phyloP scores from a whole-genome alignment of 208 protist genomes.

The Leishmania tarentolae region DNA sequence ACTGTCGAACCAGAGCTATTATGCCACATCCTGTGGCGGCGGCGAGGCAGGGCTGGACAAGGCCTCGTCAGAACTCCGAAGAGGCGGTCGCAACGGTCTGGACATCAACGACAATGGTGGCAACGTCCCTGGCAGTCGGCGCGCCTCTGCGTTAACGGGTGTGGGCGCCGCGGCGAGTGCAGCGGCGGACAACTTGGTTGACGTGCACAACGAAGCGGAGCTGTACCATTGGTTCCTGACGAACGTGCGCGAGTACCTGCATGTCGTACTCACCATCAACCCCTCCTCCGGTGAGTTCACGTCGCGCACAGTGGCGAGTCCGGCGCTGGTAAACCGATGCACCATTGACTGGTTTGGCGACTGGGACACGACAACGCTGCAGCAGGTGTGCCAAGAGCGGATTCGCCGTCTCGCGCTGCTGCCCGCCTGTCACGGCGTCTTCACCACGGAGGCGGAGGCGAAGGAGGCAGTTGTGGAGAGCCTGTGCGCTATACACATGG shows the following conservation, averaged over 20 bases:
- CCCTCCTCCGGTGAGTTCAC: conserved; percentile 96
- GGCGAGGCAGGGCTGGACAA: not conserved
- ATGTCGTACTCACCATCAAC: conserved; percentile 99
- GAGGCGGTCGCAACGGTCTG: not conserved
- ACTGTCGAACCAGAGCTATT: conserved; percentile 32
- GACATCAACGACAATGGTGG: not conserved
- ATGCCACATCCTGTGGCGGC: conserved; percentile 10
- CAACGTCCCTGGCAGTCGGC: not conserved
- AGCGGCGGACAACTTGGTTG: conserved; percentile 52
- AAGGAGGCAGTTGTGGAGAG: conserved; percentile 81
- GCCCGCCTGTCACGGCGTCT: conserved; percentile 44
- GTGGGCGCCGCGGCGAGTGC: conserved; percentile 13
- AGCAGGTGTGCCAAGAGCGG: conserved; percentile 93
- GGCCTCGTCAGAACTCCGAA: not conserved
- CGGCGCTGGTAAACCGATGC: conserved; percentile 99
- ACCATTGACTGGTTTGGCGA: conserved; percentile 99
- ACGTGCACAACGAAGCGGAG: conserved; percentile 90
- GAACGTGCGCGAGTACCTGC: conserved; percentile 97
- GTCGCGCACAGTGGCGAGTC: conserved; percentile 95
- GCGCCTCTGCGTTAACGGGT: not conserved
- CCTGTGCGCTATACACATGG: conserved; percentile 94
- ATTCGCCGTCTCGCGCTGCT: conserved; percentile 92
- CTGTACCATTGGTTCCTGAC: conserved; percentile 97
- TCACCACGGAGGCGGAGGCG: conserved; percentile 49
- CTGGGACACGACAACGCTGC: conserved; percentile 95